Conservation (phyloP, 2,329 filamentous ascomycete genomes). For the Talaromyces sp. region DNA sequence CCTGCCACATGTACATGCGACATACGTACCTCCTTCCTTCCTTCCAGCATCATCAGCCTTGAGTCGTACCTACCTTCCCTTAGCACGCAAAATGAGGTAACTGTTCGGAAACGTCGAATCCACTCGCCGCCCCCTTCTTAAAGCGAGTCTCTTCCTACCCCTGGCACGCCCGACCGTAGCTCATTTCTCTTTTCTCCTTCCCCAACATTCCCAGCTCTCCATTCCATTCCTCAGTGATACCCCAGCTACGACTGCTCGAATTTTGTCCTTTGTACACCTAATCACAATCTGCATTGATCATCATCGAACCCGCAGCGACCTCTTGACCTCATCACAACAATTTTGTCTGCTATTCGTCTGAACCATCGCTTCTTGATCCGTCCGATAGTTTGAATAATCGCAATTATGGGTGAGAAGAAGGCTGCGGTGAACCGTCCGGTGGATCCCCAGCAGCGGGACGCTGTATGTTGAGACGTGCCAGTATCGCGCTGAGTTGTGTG, state of each 20-base stretch:
- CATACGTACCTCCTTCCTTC: neutral
- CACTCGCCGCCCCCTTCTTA: constrained; percentile 2
- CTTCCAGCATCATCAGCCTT: neutral
- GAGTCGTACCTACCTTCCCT: neutral
- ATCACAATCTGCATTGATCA: neutral
- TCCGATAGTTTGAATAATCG: neutral
- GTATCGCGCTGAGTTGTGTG: neutral
- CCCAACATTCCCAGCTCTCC: constrained; percentile 6
- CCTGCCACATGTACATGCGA: constrained; percentile 4
- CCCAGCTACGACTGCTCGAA: neutral
- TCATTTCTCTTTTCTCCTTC: neutral
- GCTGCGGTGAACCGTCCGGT: constrained; percentile 67
- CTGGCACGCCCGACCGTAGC: neutral
- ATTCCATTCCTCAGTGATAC: constrained; percentile 13
- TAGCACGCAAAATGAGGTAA: neutral
- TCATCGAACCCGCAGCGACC: neutral
- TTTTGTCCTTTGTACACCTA: neutral
- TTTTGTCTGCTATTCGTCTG: neutral
- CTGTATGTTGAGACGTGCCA: constrained; percentile 38
- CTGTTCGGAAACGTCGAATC: constrained; percentile 3
- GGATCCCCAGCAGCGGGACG: constrained; percentile 72
- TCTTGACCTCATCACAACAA: neutral
- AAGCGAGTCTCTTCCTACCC: neutral
- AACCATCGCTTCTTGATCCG: neutral
- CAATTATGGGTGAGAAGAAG: constrained; percentile 19